Base-by-base conservation (phyloP, 2,329 filamentous ascomycete species). In the Colletotrichum sp. region DNA sequence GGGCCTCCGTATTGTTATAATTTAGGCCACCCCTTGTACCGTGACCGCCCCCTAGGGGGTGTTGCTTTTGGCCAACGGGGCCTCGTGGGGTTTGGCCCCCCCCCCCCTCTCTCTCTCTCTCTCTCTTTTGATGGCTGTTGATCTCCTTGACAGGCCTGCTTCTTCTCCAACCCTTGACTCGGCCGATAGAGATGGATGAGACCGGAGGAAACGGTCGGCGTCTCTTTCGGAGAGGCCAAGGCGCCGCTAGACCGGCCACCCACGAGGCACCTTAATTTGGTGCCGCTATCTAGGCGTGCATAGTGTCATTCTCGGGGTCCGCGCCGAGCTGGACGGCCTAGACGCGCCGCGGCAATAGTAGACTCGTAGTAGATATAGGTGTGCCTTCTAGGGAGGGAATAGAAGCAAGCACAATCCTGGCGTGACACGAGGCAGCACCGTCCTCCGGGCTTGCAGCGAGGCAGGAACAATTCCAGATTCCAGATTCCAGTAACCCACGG, bases 401-500 rank as follows among this genome's bases (percentile, higher is more conserved):
- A 49, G 44, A 24, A 34, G n/a, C 60, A 75, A 60, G 59, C 68
- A 44, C 67, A 9, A 71, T 66, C 72, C 72, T 39, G 21, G 72
- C 34, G 44, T 34, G 60, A 52, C 68, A 75, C 68, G 60, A 71
- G 72, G 68, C 49, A 75, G 49, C 34, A 52, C 60, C 34, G 26
- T 15, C 59, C 39, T 36, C 28, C 36, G 55, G 26, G 59, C 18
- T 26, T 26, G 3, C 44, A 59, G 68, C 39, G 44, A 71, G 60
- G 72, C 68, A 67, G 68, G 72, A 66, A 36, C 36, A 28, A 62
- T 65, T 71, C 71, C 57, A 71, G 71, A 62, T 65, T 71, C 71
- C 57, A 71, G 71, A 69, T 64, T 68, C 71, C 69, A n/a, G 28
- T 21, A 62, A 34, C 28, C 26, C 24, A 34, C 28, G 28, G 30